Percentiles rank a stretch among this genome's conserved stretches.
Evolutionary conservation across 2,329 filamentous ascomycete species (phyloP).

Genomic region (Penicillium capsulatum): DNA sequence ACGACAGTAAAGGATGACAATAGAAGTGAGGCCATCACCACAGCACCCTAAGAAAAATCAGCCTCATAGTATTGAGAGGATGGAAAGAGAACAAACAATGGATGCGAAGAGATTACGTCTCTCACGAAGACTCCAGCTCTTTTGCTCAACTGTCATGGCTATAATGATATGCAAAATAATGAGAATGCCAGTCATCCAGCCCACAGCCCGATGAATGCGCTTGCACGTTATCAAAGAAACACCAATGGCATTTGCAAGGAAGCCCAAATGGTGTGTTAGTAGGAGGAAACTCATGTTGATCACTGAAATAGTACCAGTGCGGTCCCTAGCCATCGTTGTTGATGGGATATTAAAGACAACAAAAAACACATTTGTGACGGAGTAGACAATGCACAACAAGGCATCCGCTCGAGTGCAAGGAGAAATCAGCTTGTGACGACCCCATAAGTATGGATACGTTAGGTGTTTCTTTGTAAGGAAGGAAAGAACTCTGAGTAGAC

Average conservation of each 20-base stretch:
- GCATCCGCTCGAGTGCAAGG: constrained; percentile 10
- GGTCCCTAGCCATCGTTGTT: constrained; percentile 6
- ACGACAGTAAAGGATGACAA: constrained; percentile 7
- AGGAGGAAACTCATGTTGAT: constrained; percentile 14
- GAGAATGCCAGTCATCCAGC: constrained; percentile 9
- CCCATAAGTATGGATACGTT: constrained; percentile 9
- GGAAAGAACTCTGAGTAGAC: constrained; percentile 4
- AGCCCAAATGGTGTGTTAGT: constrained; percentile 8
- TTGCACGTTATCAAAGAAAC: constrained; percentile 9
- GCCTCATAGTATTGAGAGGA: background rate
- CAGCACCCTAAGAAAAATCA: constrained; percentile 7
- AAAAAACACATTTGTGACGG: constrained; percentile 9
- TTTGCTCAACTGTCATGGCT: constrained; percentile 4
- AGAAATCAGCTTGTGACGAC: constrained; percentile 9
- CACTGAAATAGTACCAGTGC: constrained; percentile 9
- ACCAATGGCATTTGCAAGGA: constrained; percentile 8
- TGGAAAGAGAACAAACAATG: constrained; percentile 7
- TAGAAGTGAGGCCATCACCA: constrained; percentile 5
- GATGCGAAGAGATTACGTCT: constrained; percentile 8
- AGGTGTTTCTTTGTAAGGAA: constrained; percentile 8
- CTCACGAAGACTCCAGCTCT: constrained; percentile 6
- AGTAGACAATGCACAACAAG: constrained; percentile 6
- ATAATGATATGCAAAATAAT: constrained; percentile 8
- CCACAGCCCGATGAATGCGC: constrained; percentile 10
- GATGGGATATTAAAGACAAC: constrained; percentile 6